A percentile compares a stretch with the other conserved stretches of the same genome.
Conservation (phyloP, 768 basidiomycete species). For the Hemileccinum impolitum region DNA sequence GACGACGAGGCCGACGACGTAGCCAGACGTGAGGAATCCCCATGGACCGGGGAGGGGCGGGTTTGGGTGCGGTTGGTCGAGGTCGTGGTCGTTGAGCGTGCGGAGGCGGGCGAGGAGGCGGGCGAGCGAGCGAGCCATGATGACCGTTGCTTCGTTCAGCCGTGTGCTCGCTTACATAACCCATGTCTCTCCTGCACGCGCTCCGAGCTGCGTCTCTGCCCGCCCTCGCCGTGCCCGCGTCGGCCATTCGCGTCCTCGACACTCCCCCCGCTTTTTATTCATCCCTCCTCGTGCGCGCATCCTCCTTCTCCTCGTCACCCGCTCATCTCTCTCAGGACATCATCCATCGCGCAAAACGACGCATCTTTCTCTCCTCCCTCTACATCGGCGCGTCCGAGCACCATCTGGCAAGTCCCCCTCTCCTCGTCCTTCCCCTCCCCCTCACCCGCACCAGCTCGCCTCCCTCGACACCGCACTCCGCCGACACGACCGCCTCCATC, state of each 20-base stretch:
- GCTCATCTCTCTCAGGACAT: slow-evolving; percentile 50
- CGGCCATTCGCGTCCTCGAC: slow-evolving; percentile 51
- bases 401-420: slow-evolving; percentile 61
- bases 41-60: slow-evolving; percentile 54
- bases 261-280: slow-evolving; percentile 59
- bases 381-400: slow-evolving; percentile 82
- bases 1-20: slow-evolving; percentile 61
- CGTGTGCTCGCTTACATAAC: neutral
- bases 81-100: too few relatives aligned
- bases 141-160: too few relatives aligned
- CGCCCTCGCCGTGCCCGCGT: slow-evolving; percentile 41
- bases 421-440: neutral
- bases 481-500: slow-evolving; percentile 55
- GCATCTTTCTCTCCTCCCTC: slow-evolving; percentile 87
- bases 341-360: slow-evolving; percentile 68
- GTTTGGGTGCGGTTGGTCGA: neutral
- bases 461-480: slow-evolving; percentile 59
- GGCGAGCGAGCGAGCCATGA: too few relatives aligned
- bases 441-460: slow-evolving; percentile 53
- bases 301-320: neutral
- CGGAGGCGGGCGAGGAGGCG: too few relatives aligned
- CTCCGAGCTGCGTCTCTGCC: slow-evolving; percentile 46
- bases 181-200: slow-evolving; percentile 13
- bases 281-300: slow-evolving; percentile 46
- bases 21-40: slow-evolving; percentile 72